Conservation (phyloP, 73 alveolate genomes). For the Paramecium sexaurelia region DNA sequence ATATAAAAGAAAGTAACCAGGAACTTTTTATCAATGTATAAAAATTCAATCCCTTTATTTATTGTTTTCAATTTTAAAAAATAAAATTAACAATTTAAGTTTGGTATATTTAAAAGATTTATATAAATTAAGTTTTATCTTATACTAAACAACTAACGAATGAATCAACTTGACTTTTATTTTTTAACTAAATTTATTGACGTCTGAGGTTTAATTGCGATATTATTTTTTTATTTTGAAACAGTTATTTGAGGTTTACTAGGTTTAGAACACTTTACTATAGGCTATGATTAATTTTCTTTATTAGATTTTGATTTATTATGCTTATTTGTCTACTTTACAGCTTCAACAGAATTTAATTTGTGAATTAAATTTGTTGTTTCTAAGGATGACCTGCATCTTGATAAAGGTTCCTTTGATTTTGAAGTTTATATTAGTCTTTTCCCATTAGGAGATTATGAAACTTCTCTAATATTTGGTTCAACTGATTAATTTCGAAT, state of each 20-base stretch:
- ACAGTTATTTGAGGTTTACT: slow-evolving; percentile 15
- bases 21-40: too few relatives aligned
- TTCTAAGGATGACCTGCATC: slow-evolving; percentile 31
- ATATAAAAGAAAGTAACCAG: too few relatives aligned
- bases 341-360: slow-evolving; percentile 11
- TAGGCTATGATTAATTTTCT: slow-evolving; percentile 5
- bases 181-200: background rate
- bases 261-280: background rate
- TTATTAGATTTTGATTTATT: background rate
- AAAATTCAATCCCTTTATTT: too few relatives aligned
- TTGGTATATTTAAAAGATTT: background rate
- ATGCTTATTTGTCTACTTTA: background rate
- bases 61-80: too few relatives aligned
- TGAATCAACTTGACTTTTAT: background rate
- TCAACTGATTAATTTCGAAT: slow-evolving; percentile 22
- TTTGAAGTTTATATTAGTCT: slow-evolving; percentile 39
- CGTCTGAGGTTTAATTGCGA: background rate
- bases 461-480: background rate
- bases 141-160: slow-evolving; percentile 7
- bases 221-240: background rate
- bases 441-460: background rate
- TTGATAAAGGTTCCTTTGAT: slow-evolving; percentile 22
- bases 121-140: background rate
- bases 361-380: background rate
- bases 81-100: too few relatives aligned